Conservation (phyloP, 768 basidiomycete genomes). For the Russula earlei region DNA sequence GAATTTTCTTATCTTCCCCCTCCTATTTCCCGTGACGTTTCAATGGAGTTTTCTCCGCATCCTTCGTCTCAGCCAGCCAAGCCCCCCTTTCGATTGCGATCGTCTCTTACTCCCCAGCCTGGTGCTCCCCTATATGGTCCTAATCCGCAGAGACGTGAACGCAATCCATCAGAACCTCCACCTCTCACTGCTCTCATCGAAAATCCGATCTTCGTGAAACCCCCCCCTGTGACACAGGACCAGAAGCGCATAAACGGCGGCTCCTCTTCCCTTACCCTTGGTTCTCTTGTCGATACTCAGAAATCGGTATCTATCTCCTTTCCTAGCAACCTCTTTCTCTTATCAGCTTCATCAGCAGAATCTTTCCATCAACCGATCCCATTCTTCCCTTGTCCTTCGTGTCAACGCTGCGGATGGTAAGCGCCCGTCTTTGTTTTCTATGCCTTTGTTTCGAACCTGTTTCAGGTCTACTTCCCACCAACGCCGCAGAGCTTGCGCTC, state of each 20-base stretch:
- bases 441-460: conserved; percentile 18
- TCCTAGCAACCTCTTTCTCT: background rate
- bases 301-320: conserved; percentile 15
- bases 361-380: conserved; percentile 8
- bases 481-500: conserved; percentile 55
- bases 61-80: conserved; percentile 28
- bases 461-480: conserved; percentile 29
- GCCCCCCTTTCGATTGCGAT: conserved; percentile 51
- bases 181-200: conserved; percentile 49
- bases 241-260: conserved; percentile 11
- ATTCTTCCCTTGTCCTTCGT: conserved; percentile 5
- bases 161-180: conserved; percentile 63
- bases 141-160: conserved; percentile 30
- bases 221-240: conserved; percentile 32
- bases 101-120: conserved; percentile 65
- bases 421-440: conserved; percentile 4
- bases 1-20: conserved; percentile 25
- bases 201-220: conserved; percentile 62
- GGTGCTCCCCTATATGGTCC: conserved; percentile 35
- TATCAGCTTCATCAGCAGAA: conserved; percentile 8
- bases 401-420: conserved; percentile 9
- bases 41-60: conserved; percentile 34
- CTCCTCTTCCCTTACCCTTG: conserved; percentile 21
- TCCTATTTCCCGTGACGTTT: conserved; percentile 31
- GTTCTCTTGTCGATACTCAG: conserved; percentile 20